Evolutionary conservation across 768 basidiomycete species (phyloP), one percentile per base, ranked within the genome.

Genomic region (Solioccasus polychromus): DNA sequence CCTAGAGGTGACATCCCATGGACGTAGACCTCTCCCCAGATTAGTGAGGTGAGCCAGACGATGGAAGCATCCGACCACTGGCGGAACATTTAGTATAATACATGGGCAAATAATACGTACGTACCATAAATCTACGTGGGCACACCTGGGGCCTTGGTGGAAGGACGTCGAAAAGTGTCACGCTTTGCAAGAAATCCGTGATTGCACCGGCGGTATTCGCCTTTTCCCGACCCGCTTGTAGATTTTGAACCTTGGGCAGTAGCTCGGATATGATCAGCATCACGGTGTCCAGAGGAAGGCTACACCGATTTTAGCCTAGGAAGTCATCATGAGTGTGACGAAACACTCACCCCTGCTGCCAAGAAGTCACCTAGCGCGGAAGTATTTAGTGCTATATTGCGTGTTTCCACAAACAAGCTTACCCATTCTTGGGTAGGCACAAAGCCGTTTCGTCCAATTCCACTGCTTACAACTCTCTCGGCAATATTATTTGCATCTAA

Each of bases 341-440:
- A 31, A 44, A 48, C 6, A 18, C 70, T 61, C 54, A 91, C 92
- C 94, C 94, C 76, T 94, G 91, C 56, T 95, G 90, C 95, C 95
- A 98, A 2, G 93, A 93, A 18, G 88, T 79, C 4, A 92, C 86
- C 88, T 88, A 47, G 10, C 18, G 35, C 17, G 17, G 9, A 22
- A 10, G 42, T 39, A 40, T 31, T 51, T 25, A 59, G 36, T 32
- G 39, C 23, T 7, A 8, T 10, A n/a, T 48, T 14, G 30, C 10
- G 3, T 35, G 26, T 34, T 19, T 26, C 25, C 32, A 35, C 30
- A 8, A 45, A 36, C 19, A 41, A 2, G 46, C 76, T 44, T 52
- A 92, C 92, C 95, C 96, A 99, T 80, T 92, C 92, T 63, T 96
- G 91, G 3, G 92, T 96, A 10, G 96, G 93, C 8, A 94, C 74